Base-by-base conservation (phyloP, 1,139 yeast species). In the Trichomonascaceae sp. region DNA sequence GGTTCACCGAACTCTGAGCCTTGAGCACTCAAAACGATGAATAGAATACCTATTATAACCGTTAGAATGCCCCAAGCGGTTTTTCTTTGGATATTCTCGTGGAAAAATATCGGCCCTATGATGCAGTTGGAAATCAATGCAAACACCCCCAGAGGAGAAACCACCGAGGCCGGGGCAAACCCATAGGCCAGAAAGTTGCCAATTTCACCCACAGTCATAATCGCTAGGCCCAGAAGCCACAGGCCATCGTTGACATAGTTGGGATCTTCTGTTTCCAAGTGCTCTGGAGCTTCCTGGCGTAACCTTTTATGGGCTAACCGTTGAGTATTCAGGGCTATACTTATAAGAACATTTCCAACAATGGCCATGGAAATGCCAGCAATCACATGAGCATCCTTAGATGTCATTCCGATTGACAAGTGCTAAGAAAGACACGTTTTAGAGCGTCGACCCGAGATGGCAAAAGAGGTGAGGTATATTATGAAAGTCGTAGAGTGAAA, bases 131-230 rank as follows among this genome's bases (percentile, higher is more conserved):
- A 70, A 1, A 76, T 66, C 27, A 75, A 65, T 1, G 79, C 75
- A 45, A 75, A 71, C 3, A 76, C 78, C 4, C 80, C 80, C 32
- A 76, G 60, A 0, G 80, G 78, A 2, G 77, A 72, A 17, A 76
- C 78, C 3, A 74, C 65, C n/a, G 76, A 72, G 4, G 77, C 75
- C 1, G 78, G 77, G 0, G 77, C 75, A 48, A 74, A 64, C 0
- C 80, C 80, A 57, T 75, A 75, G 4, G 79, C 78, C 13, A 76
- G 61, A 56, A 76, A 75, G 58, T 74, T 76, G 15, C 77, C 75
- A 5, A 70, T 62, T 55, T 76, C 80, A 2, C 80, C 79, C 5
- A 63, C 53, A 27, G 75, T 67, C 72, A 76, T 72, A 46, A 76
- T 62, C 7, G 65, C 55, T 13, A 74, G 63, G 1, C 79, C 80